A percentile compares a stretch with the other conserved stretches of the same genome.
These are phyloP conservation scores for Ceratocystis destructans DNA, from an alignment of 2,329 filamentous ascomycete genomes.

Conservation along the genomic window DNA sequence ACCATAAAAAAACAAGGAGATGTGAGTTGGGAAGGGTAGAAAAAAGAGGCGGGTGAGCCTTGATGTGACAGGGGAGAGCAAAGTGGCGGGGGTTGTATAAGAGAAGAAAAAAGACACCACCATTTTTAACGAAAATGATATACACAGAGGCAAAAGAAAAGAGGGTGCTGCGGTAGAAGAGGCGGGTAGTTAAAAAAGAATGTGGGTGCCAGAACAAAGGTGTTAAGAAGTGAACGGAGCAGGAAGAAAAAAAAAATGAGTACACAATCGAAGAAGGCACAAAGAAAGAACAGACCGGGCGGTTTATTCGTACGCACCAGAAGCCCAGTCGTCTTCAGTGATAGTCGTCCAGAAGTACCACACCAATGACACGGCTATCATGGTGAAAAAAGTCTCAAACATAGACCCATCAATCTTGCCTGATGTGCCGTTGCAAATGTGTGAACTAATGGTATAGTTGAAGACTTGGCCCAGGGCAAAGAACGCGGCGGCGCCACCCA, in stretches of 20 bases:
- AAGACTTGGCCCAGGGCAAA: conserved; percentile 93
- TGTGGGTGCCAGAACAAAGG: neutral
- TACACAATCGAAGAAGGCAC: conserved; percentile 10
- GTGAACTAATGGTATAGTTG: conserved; percentile 82
- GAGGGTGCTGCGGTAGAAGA: neutral
- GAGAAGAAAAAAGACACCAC: neutral
- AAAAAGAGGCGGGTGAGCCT: neutral
- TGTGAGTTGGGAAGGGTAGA: neutral
- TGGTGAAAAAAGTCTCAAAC: conserved; percentile 86
- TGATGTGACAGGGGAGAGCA: neutral
- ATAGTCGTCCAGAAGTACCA: conserved; percentile 99
- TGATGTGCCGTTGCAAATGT: conserved; percentile 71
- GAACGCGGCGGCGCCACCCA: conserved; percentile 57
- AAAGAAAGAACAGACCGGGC: neutral
- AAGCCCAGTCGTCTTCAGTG: conserved; percentile 95
- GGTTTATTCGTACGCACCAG: conserved; percentile 30
- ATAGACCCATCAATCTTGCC: conserved; percentile 86
- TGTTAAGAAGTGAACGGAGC: conserved; percentile 8
- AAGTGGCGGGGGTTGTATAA: neutral
- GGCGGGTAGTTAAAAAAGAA: neutral
- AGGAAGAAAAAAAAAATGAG: conserved; percentile 2
- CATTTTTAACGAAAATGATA: conserved; percentile 1
- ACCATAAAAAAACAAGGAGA: neutral
- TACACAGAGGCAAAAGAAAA: neutral
- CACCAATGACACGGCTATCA: conserved; percentile 65